Evolutionary conservation across 129 eudicot genomes (phyloP).

Genomic region (Centrapalus pauciflorus): DNA sequence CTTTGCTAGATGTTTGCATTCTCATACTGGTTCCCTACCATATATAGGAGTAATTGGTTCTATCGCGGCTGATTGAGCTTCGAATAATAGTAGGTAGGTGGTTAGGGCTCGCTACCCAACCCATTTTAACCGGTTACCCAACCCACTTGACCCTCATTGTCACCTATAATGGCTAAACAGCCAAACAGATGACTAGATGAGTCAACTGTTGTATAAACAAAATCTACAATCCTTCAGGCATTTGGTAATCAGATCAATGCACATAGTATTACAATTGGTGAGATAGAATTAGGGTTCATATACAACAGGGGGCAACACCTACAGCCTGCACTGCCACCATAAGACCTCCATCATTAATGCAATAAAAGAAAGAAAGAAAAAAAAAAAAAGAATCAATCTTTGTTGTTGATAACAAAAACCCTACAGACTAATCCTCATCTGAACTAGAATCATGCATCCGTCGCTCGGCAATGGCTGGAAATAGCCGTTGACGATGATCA

Average conservation of each 20-base stretch:
- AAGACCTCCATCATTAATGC: constrained; percentile 18
- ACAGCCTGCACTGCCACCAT: constrained; percentile 14
- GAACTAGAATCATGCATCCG: constrained; percentile 75
- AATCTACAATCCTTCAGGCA: background rate
- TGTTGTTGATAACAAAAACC: constrained; percentile 6
- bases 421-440: constrained; percentile 63
- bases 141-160: too few relatives aligned
- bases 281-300: constrained; percentile 23
- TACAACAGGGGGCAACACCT: constrained; percentile 29
- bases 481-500: constrained; percentile 46
- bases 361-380: background rate
- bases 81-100: too few relatives aligned
- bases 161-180: too few relatives aligned
- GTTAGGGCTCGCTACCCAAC: too few relatives aligned
- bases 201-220: too few relatives aligned
- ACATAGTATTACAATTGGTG: constrained; percentile 19
- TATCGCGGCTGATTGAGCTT: too few relatives aligned
- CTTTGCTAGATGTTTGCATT: too few relatives aligned
- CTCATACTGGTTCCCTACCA: too few relatives aligned
- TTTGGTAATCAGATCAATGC: constrained; percentile 15
- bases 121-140: too few relatives aligned
- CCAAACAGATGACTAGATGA: too few relatives aligned
- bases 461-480: constrained; percentile 61
- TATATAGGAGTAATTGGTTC: too few relatives aligned
- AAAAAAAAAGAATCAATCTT: constrained; percentile 18